Evolutionary conservation across 2,329 filamentous ascomycete genomes (phyloP).

Genomic region (Nothophoma quercina): DNA sequence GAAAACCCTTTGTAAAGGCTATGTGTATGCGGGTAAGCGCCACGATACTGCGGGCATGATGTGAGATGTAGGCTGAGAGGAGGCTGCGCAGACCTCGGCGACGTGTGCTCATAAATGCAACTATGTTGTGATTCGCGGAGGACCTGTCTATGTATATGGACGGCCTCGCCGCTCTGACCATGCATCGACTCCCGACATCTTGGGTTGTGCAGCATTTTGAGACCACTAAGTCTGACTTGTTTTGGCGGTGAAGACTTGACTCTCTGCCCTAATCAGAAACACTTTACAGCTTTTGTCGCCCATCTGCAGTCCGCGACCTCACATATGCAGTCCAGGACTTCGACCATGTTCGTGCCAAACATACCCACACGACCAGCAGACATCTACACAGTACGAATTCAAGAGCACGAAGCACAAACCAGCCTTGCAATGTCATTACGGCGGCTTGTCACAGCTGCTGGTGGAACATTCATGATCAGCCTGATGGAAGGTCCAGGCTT

Average conservation of each 20-base stretch:
- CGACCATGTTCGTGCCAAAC: slow-evolving; percentile 11
- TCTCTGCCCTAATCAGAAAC: too few relatives aligned
- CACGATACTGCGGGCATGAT: background rate
- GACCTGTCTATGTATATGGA: too few relatives aligned
- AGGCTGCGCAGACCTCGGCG: too few relatives aligned
- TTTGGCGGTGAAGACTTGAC: too few relatives aligned
- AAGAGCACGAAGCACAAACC: slow-evolving; percentile 12
- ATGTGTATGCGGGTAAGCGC: background rate
- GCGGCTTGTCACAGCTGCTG: slow-evolving; percentile 12
- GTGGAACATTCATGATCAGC: slow-evolving; percentile 18
- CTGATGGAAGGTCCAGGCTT: slow-evolving; percentile 22
- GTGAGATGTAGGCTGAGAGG: background rate
- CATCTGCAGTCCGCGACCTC: too few relatives aligned
- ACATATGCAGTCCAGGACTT: background rate
- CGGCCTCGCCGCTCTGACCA: background rate
- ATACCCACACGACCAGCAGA: slow-evolving; percentile 16
- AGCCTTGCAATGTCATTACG: slow-evolving; percentile 11
- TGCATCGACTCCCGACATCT: background rate
- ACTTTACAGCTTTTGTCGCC: too few relatives aligned
- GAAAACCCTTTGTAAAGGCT: background rate
- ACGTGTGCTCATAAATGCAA: too few relatives aligned
- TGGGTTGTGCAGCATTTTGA: slow-evolving; percentile 5
- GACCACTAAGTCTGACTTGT: background rate
- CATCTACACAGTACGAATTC: slow-evolving; percentile 23
- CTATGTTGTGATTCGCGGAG: too few relatives aligned